Conservation (phyloP, 805 yeast genomes). For the Teunomyces stri region DNA sequence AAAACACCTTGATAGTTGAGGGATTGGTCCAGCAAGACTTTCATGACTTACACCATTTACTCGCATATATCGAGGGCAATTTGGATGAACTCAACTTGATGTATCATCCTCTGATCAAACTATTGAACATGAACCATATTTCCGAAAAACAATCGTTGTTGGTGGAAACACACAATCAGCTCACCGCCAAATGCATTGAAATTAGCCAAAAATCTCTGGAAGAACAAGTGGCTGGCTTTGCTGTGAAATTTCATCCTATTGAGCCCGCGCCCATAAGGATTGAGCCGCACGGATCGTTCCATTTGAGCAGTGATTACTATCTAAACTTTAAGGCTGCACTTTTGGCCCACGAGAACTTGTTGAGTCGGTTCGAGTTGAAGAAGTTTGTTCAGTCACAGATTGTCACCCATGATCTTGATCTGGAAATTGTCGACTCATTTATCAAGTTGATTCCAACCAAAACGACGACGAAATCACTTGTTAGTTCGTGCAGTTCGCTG, state of each 20-base stretch:
- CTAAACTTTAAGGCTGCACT: neutral
- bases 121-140: conserved; percentile 10
- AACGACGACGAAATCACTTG: conserved; percentile 1
- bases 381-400: conserved; percentile 9
- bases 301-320: neutral
- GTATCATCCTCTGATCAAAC: conserved; percentile 13
- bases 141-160: conserved; percentile 4
- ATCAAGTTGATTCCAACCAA: conserved; percentile 16
- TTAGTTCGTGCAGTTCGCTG: conserved; percentile 5
- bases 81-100: conserved; percentile 13
- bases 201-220: neutral
- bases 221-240: neutral
- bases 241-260: neutral
- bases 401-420: conserved; percentile 7
- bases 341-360: neutral
- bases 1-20: conserved; percentile 7
- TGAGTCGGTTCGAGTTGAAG: conserved; percentile 10
- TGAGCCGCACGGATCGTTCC: neutral
- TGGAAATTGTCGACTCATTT: conserved; percentile 10
- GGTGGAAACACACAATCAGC: neutral
- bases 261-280: neutral
- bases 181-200: neutral
- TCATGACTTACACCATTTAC: conserved; percentile 12
- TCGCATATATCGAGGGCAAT: conserved; percentile 10
- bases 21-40: conserved; percentile 12